Conservation (phyloP, 192 early-diverging fungal species). For the Coemansia sp. region DNA sequence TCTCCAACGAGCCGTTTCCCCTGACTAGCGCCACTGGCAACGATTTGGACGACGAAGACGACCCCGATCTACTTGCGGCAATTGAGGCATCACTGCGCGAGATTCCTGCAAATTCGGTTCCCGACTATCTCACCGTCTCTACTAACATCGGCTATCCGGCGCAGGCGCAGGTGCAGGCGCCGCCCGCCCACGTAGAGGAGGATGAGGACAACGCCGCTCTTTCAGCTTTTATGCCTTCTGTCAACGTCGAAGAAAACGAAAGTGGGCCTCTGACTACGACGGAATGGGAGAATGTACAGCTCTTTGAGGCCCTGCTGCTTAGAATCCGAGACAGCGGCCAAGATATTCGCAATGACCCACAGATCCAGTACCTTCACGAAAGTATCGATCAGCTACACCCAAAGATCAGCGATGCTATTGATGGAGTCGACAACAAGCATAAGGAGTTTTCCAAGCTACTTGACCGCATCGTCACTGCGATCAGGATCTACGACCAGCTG, state of each 20-base stretch:
- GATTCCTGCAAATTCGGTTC: constrained; percentile 33
- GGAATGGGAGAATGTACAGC: constrained; percentile 86
- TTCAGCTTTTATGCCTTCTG: constrained; percentile 45
- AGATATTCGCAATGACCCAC: constrained; percentile 72
- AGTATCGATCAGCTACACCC: constrained; percentile 85
- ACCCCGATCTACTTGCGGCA: constrained; percentile 70
- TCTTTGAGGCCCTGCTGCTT: constrained; percentile 86
- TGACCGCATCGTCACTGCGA: constrained; percentile 77
- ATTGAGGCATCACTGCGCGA: constrained; percentile 78
- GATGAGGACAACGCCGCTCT: constrained; percentile 19
- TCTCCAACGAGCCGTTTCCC: constrained; percentile 37
- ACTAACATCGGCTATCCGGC: constrained; percentile 5
- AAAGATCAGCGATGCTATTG: constrained; percentile 73
- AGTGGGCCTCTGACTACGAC: constrained; percentile 66
- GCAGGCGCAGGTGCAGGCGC: constrained; percentile 4
- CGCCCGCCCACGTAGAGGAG: neutral
- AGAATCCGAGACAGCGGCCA: constrained; percentile 77
- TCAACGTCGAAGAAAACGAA: constrained; percentile 25
- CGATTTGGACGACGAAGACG: constrained; percentile 57
- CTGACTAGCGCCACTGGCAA: constrained; percentile 31
- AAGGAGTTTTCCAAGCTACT: constrained; percentile 75
- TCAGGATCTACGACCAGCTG: constrained; percentile 84
- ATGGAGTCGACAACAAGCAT: constrained; percentile 78
- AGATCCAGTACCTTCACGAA: constrained; percentile 81
- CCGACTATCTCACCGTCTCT: constrained; percentile 30